Base-by-base conservation (phyloP, 2,329 filamentous ascomycete genomes). In the Monosporascus sp. region DNA sequence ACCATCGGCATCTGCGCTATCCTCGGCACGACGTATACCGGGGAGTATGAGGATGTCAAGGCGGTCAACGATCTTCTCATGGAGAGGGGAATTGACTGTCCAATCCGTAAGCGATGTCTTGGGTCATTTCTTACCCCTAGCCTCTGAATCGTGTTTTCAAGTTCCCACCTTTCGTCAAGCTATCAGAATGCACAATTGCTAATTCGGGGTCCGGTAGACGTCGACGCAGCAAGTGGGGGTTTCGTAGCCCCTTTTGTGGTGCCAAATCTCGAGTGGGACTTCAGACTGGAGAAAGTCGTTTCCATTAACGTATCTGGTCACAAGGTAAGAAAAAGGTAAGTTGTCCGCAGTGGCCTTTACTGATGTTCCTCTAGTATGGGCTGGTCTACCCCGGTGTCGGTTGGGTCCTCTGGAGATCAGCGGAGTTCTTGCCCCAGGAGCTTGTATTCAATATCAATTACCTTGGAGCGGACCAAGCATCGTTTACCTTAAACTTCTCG, bases 381-480 rank as follows among this genome's bases (percentile, higher is more conserved):
- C 75, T 84, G 20, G 78, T 95, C 49, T 96, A 97, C 68, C 92
- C 92, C 0, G 92, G 93, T 70, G 89, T 97, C 16, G 93, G 93
- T 54, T 97, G 93, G 93, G 85, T 93, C 11, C 78, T 97, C 60
- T 97, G 92, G 91, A 85, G 92, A 48, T 82, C 85, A 40, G 82
- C 89, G 49, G 87, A 94, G 70, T 94, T 80, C 72, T 81, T 96
- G 3, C 93, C 93, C 7, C 81, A 93, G 68, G 92, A 97, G 66
- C 85, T 97, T 22, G 91, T 97, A 64, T 97, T 97, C 83, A 97
- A 96, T 80, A 97, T 97, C 81, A 97, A 97, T 80, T 97, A 97
- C 74, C 87, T 97, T 6, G 93, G 93, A 49, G 92, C 93, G 11
- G 91, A 97, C 68, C 93, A 97, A 70, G 88, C 91, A 2, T 96